Percentiles rank a stretch among this genome's conserved stretches.
Evolutionary conservation across 176 grass and related monocot species (phyloP).

Genomic region (Musa troglodytarum): DNA sequence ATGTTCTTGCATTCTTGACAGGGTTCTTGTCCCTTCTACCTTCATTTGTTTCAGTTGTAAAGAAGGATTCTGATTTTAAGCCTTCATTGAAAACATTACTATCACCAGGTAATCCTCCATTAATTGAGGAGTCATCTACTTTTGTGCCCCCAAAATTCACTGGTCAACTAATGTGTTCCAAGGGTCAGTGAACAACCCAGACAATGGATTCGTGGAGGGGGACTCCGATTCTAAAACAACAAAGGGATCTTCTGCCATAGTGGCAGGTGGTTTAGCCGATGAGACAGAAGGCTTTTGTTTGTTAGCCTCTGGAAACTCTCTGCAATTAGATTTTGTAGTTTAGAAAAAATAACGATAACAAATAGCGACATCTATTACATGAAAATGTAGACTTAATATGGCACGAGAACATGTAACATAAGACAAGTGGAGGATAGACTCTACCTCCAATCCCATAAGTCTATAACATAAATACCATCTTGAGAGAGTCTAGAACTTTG

Average conservation of each 20-base stretch:
- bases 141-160: constrained; percentile 28
- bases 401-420: neutral
- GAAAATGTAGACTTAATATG: neutral
- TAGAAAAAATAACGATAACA: neutral
- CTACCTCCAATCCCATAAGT: neutral
- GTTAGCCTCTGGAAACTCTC: constrained; percentile 38
- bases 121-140: constrained; percentile 26
- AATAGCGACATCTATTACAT: neutral
- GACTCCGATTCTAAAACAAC: constrained; percentile 61
- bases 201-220: constrained; percentile 32
- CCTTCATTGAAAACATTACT: constrained; percentile 36
- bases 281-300: constrained; percentile 35
- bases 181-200: constrained; percentile 47
- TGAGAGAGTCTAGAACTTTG: neutral
- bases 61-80: constrained; percentile 43
- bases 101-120: constrained; percentile 34
- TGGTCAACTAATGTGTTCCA: constrained; percentile 37
- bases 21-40: constrained; percentile 32
- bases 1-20: constrained; percentile 26
- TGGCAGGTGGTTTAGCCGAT: constrained; percentile 30
- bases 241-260: constrained; percentile 56
- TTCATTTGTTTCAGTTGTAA: constrained; percentile 43
- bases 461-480: neutral
- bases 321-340: constrained; percentile 40
- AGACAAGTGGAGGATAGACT: neutral